phyloP scores from a whole-genome alignment of 345 rosid genomes.

The Luvunga scandens region DNA sequence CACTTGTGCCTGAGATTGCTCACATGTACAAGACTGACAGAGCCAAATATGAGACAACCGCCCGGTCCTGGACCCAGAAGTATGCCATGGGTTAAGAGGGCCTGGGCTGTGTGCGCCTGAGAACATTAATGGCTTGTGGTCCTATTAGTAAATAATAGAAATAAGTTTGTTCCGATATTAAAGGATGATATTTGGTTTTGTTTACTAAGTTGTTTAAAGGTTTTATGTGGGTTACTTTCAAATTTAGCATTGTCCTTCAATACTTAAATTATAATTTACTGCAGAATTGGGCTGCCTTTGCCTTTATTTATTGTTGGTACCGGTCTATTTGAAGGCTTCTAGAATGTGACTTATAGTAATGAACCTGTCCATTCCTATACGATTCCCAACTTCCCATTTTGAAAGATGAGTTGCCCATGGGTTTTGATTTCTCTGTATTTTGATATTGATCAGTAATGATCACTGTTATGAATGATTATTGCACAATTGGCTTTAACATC shows the following conservation, averaged over 20 bases:
- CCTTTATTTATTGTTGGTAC: background rate
- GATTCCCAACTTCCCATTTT: background rate
- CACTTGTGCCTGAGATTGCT: constrained; percentile 69
- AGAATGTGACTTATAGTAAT: no score
- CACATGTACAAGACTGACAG: constrained; percentile 66
- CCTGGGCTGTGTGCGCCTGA: background rate
- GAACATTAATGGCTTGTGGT: background rate
- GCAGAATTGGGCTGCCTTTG: background rate
- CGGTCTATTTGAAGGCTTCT: background rate
- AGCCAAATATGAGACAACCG: constrained; percentile 61
- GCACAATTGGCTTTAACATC: no score
- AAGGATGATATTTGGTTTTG: background rate
- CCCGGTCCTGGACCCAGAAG: constrained; percentile 72
- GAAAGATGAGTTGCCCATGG: background rate
- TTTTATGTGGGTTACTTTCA: background rate
- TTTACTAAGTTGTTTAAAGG: background rate
- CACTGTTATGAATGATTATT: no score
- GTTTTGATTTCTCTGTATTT: no score
- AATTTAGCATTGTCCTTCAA: background rate
- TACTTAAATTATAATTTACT: background rate
- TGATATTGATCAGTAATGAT: no score
- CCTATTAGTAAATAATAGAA: constrained; percentile 30
- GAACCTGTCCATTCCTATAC: background rate
- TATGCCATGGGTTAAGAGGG: constrained; percentile 54
- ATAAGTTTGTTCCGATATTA: constrained; percentile 22